phyloP scores from a whole-genome alignment of 331 rosid genomes.

The Pyrus hybrid region DNA sequence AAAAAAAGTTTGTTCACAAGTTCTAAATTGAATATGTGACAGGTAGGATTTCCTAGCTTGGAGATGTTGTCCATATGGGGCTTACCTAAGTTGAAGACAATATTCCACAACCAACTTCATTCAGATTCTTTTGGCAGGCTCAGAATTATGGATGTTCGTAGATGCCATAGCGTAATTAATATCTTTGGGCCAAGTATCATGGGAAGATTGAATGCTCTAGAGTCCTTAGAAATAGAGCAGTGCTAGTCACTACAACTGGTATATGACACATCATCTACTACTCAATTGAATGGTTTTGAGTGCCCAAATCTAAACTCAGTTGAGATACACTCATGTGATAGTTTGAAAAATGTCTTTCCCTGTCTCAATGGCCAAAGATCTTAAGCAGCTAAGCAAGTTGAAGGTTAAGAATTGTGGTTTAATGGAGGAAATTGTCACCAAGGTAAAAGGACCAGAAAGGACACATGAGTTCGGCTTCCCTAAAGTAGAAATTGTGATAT shows the following conservation, averaged over 20 bases:
- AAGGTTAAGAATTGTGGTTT: rapidly evolving
- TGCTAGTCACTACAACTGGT: background rate
- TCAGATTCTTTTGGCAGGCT: background rate
- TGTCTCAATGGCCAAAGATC: background rate
- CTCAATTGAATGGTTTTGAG: background rate
- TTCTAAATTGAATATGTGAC: background rate
- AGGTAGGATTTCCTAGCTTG: background rate
- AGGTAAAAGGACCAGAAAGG: background rate
- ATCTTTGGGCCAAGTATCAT: background rate
- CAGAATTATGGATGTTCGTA: background rate
- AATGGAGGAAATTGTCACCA: background rate
- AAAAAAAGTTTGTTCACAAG: background rate
- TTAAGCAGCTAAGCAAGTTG: background rate
- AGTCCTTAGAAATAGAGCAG: background rate
- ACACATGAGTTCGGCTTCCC: background rate
- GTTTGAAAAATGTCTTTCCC: background rate
- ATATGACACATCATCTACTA: background rate
- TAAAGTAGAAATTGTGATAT: background rate
- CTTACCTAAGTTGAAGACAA: background rate
- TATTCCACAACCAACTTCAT: slow-evolving; percentile 5
- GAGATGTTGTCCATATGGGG: background rate
- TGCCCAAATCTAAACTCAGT: background rate
- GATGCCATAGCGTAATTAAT: too few species aligned
- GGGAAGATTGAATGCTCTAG: background rate
- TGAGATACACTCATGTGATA: rapidly evolving